phyloP scores from a whole-genome alignment of 2,329 filamentous ascomycete genomes.

The Clarireedia paspali region DNA sequence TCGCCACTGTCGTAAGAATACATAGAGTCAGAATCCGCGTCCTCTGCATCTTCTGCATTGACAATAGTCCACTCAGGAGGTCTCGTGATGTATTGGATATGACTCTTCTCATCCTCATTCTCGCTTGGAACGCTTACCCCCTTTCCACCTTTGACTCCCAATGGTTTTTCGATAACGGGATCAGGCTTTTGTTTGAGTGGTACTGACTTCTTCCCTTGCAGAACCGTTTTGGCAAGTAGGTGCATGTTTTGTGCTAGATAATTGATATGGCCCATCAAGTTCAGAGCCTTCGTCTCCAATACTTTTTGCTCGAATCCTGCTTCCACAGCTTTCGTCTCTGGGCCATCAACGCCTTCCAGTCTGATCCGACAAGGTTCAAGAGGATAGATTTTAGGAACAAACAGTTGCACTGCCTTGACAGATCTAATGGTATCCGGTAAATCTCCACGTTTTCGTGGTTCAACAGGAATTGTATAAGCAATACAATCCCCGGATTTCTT shows the following conservation, averaged over 20 bases:
- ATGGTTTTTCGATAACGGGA: slow-evolving; percentile 1
- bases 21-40: slow-evolving; percentile 39
- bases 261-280: slow-evolving; percentile 67
- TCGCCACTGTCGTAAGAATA: slow-evolving; percentile 35
- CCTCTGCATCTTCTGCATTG: slow-evolving; percentile 33
- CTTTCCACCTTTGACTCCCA: background rate
- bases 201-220: slow-evolving; percentile 19
- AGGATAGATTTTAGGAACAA: slow-evolving; percentile 65
- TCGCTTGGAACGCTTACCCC: slow-evolving; percentile 20
- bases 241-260: slow-evolving; percentile 67
- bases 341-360: slow-evolving; percentile 53
- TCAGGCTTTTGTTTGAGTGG: background rate
- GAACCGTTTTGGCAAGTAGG: slow-evolving; percentile 50
- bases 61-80: slow-evolving; percentile 63
- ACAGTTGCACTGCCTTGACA: slow-evolving; percentile 57
- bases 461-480: slow-evolving; percentile 62
- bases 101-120: slow-evolving; percentile 42
- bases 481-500: slow-evolving; percentile 62
- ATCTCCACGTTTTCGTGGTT: slow-evolving; percentile 52
- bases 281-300: slow-evolving; percentile 47
- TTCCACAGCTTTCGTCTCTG: slow-evolving; percentile 56
- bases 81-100: slow-evolving; percentile 64
- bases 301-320: slow-evolving; percentile 55
- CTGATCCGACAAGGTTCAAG: slow-evolving; percentile 59
- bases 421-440: slow-evolving; percentile 54